phyloP scores from a whole-genome alignment of 2,329 filamentous ascomycete species.

The Venturia asperata region DNA sequence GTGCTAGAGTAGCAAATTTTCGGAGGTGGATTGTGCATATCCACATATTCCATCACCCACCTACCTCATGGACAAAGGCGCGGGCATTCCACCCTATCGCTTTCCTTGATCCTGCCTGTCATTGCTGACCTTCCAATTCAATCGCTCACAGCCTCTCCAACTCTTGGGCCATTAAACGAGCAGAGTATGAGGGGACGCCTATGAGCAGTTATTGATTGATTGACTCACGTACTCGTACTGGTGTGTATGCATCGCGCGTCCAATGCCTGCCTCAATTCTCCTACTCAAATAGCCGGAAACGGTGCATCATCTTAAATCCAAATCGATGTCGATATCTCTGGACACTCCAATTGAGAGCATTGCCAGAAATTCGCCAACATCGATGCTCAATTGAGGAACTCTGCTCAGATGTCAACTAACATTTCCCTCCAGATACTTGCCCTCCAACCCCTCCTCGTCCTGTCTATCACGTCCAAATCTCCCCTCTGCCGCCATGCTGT shows the following conservation, averaged over 20 bases:
- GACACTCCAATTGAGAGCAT: not conserved
- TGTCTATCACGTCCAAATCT: not conserved
- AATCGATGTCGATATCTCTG: not conserved
- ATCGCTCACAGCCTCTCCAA: not conserved
- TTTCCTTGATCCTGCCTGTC: constrained; percentile 4
- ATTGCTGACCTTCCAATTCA: not conserved
- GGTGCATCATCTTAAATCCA: not conserved
- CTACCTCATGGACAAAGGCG: not conserved
- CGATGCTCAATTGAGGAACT: not conserved
- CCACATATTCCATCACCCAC: not conserved
- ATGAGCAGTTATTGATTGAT: not conserved
- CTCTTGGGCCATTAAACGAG: not conserved
- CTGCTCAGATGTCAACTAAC: not conserved
- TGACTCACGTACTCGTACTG: not conserved
- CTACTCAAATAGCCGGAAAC: not conserved
- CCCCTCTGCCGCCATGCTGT: constrained; percentile 20
- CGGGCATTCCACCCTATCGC: not conserved
- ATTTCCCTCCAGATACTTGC: not conserved
- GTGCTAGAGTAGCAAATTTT: constrained; percentile 10
- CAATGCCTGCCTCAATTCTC: not conserved
- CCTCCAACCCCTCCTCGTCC: not conserved
- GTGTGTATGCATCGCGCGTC: not conserved
- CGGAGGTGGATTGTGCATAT: constrained; percentile 8
- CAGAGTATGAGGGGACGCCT: not conserved
- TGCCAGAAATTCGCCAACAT: not conserved